These are phyloP conservation scores for Kurtzmaniella cleridarum DNA, from an alignment of 805 yeast genomes.

Conservation along the genomic window DNA sequence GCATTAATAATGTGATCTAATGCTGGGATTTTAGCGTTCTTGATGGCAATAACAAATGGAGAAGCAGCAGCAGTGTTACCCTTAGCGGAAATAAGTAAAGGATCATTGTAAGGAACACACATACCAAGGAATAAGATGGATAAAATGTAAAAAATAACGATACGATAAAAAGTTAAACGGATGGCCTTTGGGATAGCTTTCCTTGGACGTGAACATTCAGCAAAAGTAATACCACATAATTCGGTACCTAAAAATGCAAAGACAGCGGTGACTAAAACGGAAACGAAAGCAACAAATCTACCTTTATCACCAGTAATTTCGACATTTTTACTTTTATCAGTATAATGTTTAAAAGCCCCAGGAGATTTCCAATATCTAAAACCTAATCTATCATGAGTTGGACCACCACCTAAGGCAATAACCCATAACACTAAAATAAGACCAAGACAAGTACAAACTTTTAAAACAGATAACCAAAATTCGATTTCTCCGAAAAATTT, in stretches of 20 bases:
- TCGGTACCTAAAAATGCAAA: conserved; percentile 73
- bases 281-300: conserved; percentile 54
- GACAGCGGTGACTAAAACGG: conserved; percentile 61
- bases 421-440: conserved; percentile 57
- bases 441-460: conserved; percentile 63
- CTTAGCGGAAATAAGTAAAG: conserved; percentile 44
- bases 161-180: conserved; percentile 64
- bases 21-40: conserved; percentile 56
- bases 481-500: conserved; percentile 52
- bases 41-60: conserved; percentile 80
- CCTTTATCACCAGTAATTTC: conserved; percentile 42
- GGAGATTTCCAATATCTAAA: conserved; percentile 68
- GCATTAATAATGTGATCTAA: conserved; percentile 75
- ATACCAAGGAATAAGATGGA: conserved; percentile 62
- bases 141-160: conserved; percentile 55
- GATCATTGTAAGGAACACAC: conserved; percentile 59
- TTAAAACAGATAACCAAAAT: conserved; percentile 59
- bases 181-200: conserved; percentile 67
- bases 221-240: conserved; percentile 65
- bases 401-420: conserved; percentile 75
- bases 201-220: conserved; percentile 65
- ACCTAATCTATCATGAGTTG: conserved; percentile 66
- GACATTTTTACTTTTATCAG: conserved; percentile 34
- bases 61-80: conserved; percentile 65
- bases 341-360: conserved; percentile 52